Evolutionary conservation across 306 rosid genomes (phyloP).

Genomic region (Carpinus viminea): DNA sequence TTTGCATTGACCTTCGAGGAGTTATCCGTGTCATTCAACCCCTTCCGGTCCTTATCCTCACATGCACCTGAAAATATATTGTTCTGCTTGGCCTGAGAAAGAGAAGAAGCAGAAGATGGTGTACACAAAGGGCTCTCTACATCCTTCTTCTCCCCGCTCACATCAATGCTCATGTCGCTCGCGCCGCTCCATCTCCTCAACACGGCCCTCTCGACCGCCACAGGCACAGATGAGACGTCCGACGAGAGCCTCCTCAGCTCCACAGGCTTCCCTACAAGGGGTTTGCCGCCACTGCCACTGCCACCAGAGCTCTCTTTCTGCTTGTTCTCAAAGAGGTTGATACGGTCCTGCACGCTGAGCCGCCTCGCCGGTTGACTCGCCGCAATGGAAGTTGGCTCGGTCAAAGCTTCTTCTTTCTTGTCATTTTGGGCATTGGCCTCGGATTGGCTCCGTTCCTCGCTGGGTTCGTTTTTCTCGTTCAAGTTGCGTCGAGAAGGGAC

Average conservation of each 20-base stretch:
- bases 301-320: constrained; percentile 69
- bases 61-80: constrained; percentile 20
- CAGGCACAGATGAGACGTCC: constrained; percentile 49
- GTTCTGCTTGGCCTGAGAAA: constrained; percentile 35
- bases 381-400: constrained; percentile 30
- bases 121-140: constrained; percentile 65
- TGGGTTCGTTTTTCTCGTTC: constrained; percentile 43
- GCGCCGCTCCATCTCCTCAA: constrained; percentile 92
- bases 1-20: constrained; percentile 24
- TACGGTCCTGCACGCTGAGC: constrained; percentile 95
- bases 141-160: constrained; percentile 71
- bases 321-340: constrained; percentile 90
- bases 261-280: constrained; percentile 58
- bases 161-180: constrained; percentile 95
- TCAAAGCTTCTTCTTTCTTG: constrained; percentile 30
- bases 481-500: constrained; percentile 32
- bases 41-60: constrained; percentile 43
- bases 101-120: constrained; percentile 53
- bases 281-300: constrained; percentile 40
- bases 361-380: constrained; percentile 59
- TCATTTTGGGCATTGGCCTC: constrained; percentile 28
- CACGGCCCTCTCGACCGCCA: constrained; percentile 47
- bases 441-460: constrained; percentile 5
- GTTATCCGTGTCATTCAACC: constrained; percentile 23
- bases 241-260: constrained; percentile 84